Evolutionary conservation across 805 yeast genomes (phyloP), one percentile per base, ranked within the genome.

Genomic region (Candida silvicultrix): DNA sequence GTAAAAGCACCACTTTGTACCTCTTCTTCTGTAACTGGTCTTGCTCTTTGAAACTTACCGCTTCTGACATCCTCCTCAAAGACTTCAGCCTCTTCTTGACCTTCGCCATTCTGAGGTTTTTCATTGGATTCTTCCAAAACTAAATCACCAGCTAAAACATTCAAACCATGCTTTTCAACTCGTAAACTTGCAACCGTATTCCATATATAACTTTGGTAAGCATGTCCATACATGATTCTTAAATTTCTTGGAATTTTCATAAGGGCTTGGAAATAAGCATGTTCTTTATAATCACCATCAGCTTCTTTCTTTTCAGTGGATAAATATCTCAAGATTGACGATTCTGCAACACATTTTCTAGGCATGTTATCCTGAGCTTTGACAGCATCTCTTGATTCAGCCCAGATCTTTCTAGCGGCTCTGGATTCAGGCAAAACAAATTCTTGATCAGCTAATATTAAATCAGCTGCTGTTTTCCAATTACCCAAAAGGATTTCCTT

Each of bases 191-290:
- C 92, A 32, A 83, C 95, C 44, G 74, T 62, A 60, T 95, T 95
- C 99, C 99, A 95, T 25, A 94, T 78, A 59, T 83, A 94, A 52
- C 97, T 88, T 67, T 94, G 99, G 64, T 95, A 95, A 3, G 99
- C 96, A 66, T 94, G 99, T 2, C 86, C 96, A 60, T 94, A 94
- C 95, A 94, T 92, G 48, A 90, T 79, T 62, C 97, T 75, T 61
- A 94, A 71, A 61, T 90, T 90, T 65, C 96, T 78, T 31, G 99
- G 98, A 53, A 94, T 85, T 47, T 89, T 79, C 84, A 85, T 82
- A 40, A 95, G 75, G 2, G 95, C 94, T 49, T 78, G 79, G 58
- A 87, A 81, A 62, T 81, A 87, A n/a, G 85, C 71, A 45, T 74
- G 71, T 3, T 67, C 63, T 18, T 73, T 60, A 56, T 70, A 83